Evolutionary conservation across 805 yeast genomes (phyloP), one percentile per base, ranked within the genome.

Genomic region (Saccharomycopsis capsularis): DNA sequence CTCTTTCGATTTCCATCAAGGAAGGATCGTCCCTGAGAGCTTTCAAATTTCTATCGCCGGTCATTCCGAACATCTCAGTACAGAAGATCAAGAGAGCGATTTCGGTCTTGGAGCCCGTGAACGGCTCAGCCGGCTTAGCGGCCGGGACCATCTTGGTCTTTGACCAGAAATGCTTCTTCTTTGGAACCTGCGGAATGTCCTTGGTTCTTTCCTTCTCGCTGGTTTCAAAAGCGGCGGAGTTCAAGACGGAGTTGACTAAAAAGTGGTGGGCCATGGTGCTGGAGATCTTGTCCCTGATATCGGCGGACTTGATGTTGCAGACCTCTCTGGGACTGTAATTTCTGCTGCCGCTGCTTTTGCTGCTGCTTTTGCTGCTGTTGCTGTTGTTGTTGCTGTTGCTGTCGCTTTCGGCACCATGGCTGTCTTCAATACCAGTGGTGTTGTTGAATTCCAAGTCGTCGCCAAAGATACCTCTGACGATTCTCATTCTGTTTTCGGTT

Each of bases 71-170:
- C 40, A 74, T 70, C 40, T 74, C 70, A 38, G 74, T 70, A 1
- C 93, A 91, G 53, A 88, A 68, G 13, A 79, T 69, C 36, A 93
- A 70, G 49, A 93, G 65, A 0, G 99, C 97, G 30, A 90, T 80
- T 65, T 93, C 99, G 3, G 99, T 95, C 64, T 93, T 93, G 50
- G 95, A 86, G 4, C 99, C 99, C 43, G 89, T 69, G 59, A 76
- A 89, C 2, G 81, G 81, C 54, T 85, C 93, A 44, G 67, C 59
- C 51, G 55, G 53, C 44, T 41, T 56, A 35, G 13, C 42, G 53
- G 24, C 19, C n/a, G 34, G 13, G 11, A 25, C 9, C 18, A 21
- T 39, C 7, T 30, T 19, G 9, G 21, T 56, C 16, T 42, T 45
- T 50, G 49, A 15, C 19, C 21, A 50, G 21, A 2, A 40, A 30